A percentile compares a stretch with the other conserved stretches of the same genome.
These are phyloP conservation scores for Dunaliella sp. DNA, from an alignment of 139 green algal species.

Conservation along the genomic window DNA sequence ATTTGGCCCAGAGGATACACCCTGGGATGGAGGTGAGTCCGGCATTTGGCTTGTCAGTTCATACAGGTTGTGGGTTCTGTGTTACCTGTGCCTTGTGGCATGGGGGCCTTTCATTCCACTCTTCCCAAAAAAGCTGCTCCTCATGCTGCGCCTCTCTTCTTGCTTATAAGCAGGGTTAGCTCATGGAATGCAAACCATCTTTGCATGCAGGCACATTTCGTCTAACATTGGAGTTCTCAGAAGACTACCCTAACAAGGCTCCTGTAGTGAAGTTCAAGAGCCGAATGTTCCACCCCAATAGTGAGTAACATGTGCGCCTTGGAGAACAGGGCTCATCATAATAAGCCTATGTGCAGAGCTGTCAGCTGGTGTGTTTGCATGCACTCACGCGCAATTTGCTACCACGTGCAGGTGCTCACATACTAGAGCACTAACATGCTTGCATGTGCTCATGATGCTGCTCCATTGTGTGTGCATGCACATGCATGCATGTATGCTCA, in stretches of 20 bases:
- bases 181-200: not conserved
- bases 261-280: slow-evolving; percentile 93
- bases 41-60: not conserved
- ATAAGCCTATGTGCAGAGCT: too few species aligned
- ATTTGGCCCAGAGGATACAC: slow-evolving; percentile 95
- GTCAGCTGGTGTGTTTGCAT: not conserved
- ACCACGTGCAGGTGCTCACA: not conserved
- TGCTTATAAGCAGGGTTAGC: not conserved
- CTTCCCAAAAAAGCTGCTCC: too few species aligned
- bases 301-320: too few species aligned
- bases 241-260: slow-evolving; percentile 99
- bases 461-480: too few species aligned
- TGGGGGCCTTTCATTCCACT: too few species aligned
- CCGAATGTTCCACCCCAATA: slow-evolving; percentile 97
- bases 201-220: slow-evolving; percentile 84
- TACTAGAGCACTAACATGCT: too few species aligned
- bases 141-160: not conserved
- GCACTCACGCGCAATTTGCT: not conserved
- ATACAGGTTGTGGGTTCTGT: not conserved
- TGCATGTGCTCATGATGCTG: too few species aligned
- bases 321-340: too few species aligned
- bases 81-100: too few species aligned
- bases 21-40: slow-evolving; percentile 89
- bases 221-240: slow-evolving; percentile 91
- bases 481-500: too few species aligned